Percentiles rank a stretch among this genome's conserved stretches.
These are phyloP conservation scores for Leucoagaricus sp. DNA, from an alignment of 1,284 basidiomycete genomes.

Conservation along the genomic window DNA sequence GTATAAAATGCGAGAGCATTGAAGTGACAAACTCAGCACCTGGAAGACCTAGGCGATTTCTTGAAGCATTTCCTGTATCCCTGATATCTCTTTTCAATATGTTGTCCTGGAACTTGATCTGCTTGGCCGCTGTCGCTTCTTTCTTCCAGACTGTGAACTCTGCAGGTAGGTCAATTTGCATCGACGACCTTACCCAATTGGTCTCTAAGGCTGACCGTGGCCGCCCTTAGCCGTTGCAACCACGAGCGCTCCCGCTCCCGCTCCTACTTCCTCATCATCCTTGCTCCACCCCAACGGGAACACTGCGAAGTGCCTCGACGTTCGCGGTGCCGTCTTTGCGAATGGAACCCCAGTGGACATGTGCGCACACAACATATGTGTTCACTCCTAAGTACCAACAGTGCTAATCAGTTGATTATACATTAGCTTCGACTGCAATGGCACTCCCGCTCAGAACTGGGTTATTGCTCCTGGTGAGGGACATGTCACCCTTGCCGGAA, in stretches of 20 bases:
- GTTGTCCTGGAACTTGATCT: conserved; percentile 2
- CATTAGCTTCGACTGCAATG: conserved; percentile 33
- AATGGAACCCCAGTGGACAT: conserved; percentile 21
- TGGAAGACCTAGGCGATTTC: background rate
- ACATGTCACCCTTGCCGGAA: background rate
- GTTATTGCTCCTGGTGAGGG: conserved; percentile 24
- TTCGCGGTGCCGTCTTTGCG: conserved; percentile 13
- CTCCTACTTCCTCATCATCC: conserved; percentile 4
- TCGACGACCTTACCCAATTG: background rate
- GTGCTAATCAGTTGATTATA: background rate
- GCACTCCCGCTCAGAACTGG: conserved; percentile 33
- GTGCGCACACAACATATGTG: conserved; percentile 1
- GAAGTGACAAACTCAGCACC: background rate
- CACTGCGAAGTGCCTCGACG: conserved; percentile 19
- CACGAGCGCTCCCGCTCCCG: background rate
- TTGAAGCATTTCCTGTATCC: background rate
- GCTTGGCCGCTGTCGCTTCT: background rate
- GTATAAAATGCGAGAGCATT: background rate
- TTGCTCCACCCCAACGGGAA: conserved; percentile 18
- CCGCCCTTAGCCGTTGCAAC: too few relatives aligned
- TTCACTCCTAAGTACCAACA: background rate
- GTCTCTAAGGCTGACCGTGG: too few relatives aligned
- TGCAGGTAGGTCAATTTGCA: background rate
- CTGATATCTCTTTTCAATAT: background rate
- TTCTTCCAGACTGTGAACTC: background rate